phyloP scores from a whole-genome alignment of 139 green algal genomes.

The Chara braunii region DNA sequence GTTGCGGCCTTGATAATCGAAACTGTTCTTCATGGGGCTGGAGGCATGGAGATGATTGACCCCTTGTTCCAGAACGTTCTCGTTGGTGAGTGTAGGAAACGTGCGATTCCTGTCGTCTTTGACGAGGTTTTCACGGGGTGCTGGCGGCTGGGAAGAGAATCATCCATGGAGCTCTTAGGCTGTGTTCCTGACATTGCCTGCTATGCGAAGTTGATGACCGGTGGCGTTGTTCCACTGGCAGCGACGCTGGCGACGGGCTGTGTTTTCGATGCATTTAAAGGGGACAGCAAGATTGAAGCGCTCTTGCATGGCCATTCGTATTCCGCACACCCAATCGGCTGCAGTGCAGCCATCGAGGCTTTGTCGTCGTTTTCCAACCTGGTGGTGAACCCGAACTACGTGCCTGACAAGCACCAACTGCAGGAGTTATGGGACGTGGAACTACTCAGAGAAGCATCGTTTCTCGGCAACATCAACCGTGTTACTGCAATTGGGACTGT shows the following conservation, averaged over 20 bases:
- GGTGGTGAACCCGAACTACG: conserved; percentile 63
- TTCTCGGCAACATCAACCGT: no score
- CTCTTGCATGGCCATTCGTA: conserved; percentile 98
- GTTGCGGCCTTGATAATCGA: conserved; percentile 23
- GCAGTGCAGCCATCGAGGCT: conserved; percentile 56
- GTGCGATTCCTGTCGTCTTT: conserved; percentile 77
- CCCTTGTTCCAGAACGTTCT: conserved; percentile 77
- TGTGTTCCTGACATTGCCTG: conserved; percentile 81
- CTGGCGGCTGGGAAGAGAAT: conserved; percentile 66
- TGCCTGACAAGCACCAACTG: conserved; percentile 34
- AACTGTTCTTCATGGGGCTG: conserved; percentile 70
- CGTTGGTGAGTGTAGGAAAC: conserved; percentile 48
- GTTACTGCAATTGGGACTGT: no score
- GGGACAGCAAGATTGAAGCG: conserved; percentile 52
- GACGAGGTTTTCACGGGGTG: conserved; percentile 93
- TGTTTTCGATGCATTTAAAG: conserved; percentile 78
- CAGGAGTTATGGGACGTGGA: no score
- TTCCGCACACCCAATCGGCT: conserved; percentile 82
- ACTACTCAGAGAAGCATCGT: no score
- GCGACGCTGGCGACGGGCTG: conserved; percentile 67
- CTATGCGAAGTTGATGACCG: conserved; percentile 90
- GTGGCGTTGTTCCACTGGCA: conserved; percentile 72
- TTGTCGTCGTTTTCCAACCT: conserved; percentile 57
- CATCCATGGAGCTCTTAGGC: conserved; percentile 58
- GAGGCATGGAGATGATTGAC: conserved; percentile 90